phyloP scores from a whole-genome alignment of 805 yeast species.

The Yueomyces sp. region DNA sequence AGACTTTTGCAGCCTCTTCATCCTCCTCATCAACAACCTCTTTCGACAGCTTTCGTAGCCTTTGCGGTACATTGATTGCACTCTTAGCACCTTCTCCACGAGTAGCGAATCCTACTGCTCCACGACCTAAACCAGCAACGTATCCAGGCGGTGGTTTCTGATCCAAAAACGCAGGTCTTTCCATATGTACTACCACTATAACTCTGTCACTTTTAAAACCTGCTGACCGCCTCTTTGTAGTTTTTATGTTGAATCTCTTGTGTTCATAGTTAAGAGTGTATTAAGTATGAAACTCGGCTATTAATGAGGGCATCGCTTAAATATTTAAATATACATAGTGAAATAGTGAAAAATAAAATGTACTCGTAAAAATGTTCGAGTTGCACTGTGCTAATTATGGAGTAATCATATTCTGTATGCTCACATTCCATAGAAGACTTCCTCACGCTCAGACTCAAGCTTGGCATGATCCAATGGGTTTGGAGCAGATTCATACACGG shows the following conservation, averaged over 20 bases:
- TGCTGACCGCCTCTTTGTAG: too few species aligned
- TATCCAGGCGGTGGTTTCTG: conserved; percentile 85
- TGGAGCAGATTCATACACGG: conserved; percentile 82
- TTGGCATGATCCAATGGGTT: conserved; percentile 78
- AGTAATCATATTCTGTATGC: too few species aligned
- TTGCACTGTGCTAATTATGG: too few species aligned
- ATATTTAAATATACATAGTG: too few species aligned
- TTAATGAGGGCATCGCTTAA: too few species aligned
- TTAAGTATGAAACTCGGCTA: too few species aligned
- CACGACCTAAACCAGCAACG: conserved; percentile 86
- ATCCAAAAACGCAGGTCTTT: conserved; percentile 54
- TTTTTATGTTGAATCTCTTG: too few species aligned
- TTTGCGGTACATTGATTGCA: conserved; percentile 11
- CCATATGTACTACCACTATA: conserved; percentile 19
- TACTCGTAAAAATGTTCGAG: too few species aligned
- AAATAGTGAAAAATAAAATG: too few species aligned
- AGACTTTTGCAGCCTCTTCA: conserved; percentile 65
- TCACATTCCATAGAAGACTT: conserved; percentile 7
- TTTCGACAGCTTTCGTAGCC: conserved; percentile 9
- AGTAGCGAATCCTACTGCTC: conserved; percentile 88
- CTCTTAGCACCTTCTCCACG: conserved; percentile 26
- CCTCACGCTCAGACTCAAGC: conserved; percentile 12
- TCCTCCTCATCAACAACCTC: conserved; percentile 36
- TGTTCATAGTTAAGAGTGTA: too few species aligned
- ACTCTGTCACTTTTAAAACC: too few species aligned